phyloP scores from a whole-genome alignment of 2,329 filamentous ascomycete genomes.

The Didymella pinodella region DNA sequence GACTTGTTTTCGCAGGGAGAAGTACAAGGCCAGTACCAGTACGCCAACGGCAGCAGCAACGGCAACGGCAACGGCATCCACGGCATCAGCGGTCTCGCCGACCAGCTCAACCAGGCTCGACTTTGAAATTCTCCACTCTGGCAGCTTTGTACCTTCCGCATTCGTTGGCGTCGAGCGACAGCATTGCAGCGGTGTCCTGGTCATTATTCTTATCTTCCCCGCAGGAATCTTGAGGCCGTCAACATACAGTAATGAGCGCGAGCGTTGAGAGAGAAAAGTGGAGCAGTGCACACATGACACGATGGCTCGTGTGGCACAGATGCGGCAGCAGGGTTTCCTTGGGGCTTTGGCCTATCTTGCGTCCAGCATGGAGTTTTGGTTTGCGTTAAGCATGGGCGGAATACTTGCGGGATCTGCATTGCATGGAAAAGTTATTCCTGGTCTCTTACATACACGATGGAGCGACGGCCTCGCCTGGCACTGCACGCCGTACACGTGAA shows the following conservation, averaged over 20 bases:
- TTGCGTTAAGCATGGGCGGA: conserved; percentile 37
- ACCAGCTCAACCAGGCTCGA: conserved; percentile 47
- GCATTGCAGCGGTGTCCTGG: conserved; percentile 32
- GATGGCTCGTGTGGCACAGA: conserved; percentile 9
- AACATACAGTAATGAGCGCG: conserved; percentile 17
- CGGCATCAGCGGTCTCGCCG: conserved; percentile 39
- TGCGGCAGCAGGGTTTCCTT: conserved; percentile 4
- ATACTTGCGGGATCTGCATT: conserved; percentile 24
- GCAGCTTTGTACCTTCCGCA: conserved; percentile 23
- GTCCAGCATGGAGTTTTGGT: conserved; percentile 47
- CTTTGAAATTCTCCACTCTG: conserved; percentile 36
- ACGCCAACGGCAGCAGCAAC: conserved; percentile 29
- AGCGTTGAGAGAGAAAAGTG: conserved; percentile 30
- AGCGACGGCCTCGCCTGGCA: conserved; percentile 4
- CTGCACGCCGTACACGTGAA: conserved; percentile 8
- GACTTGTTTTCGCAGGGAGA: conserved; percentile 41
- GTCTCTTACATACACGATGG: conserved; percentile 20
- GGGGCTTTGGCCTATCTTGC: conserved; percentile 10
- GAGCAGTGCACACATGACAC: conserved; percentile 28
- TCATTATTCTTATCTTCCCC: conserved; percentile 25
- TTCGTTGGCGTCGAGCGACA: conserved; percentile 33
- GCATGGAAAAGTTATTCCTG: conserved; percentile 38
- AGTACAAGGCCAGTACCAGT: conserved; percentile 27
- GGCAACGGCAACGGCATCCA: conserved; percentile 16
- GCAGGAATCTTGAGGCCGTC: conserved; percentile 3